phyloP scores from a whole-genome alignment of 495 filamentous ascomycete species.

The Penicillium canescens region DNA sequence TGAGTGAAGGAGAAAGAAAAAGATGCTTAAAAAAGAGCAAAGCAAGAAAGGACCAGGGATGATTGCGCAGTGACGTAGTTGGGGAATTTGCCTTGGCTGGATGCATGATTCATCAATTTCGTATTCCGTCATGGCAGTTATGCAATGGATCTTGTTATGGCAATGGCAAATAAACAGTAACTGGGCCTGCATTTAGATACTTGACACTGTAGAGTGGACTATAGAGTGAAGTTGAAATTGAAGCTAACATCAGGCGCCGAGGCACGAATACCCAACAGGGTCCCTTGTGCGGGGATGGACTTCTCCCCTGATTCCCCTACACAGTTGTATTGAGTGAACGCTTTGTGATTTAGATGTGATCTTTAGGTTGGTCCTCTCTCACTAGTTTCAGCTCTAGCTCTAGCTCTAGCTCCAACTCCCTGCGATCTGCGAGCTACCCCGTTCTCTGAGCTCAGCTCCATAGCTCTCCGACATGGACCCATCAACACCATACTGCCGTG shows the following conservation, averaged over 20 bases:
- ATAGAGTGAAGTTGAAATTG: no score
- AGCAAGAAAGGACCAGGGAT: conserved; percentile 23
- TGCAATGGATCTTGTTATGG: no score
- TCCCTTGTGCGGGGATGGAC: not conserved
- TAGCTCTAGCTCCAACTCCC: not conserved
- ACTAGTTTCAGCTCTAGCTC: not conserved
- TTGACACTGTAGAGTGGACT: no score
- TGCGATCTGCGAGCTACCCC: not conserved
- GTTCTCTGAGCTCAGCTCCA: not conserved
- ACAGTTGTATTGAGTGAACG: no score
- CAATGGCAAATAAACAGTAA: no score
- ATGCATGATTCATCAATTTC: conserved; percentile 32
- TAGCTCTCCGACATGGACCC: conserved; percentile 25
- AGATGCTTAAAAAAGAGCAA: not conserved
- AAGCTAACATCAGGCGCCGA: not conserved
- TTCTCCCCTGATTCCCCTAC: not conserved
- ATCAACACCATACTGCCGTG: conserved; percentile 32
- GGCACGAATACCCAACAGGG: not conserved
- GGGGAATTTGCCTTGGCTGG: conserved; percentile 23
- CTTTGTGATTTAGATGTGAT: no score
- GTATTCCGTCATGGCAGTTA: conserved; percentile 5
- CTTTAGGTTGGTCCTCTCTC: not conserved
- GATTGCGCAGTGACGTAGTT: conserved; percentile 48
- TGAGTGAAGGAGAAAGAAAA: not conserved
- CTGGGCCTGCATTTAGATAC: no score